Percentiles rank a stretch among this genome's conserved stretches.
Evolutionary conservation across 2,329 filamentous ascomycete genomes (phyloP).

Genomic region (Coniella lustricola): DNA sequence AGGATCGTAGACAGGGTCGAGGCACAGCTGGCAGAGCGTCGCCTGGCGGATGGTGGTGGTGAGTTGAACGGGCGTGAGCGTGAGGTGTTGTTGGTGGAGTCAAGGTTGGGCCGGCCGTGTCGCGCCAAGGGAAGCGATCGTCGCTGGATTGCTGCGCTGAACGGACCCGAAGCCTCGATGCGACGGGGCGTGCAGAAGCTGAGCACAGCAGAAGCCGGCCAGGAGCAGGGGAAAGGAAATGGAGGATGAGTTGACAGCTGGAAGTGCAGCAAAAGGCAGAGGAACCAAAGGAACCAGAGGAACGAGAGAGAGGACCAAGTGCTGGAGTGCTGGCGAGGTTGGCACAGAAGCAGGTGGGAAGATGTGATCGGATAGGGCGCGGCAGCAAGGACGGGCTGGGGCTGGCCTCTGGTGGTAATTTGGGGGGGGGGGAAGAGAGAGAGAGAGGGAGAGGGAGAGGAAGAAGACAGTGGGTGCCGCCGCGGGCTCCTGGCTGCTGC

Average conservation of each 20-base stretch:
- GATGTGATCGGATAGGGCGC: background rate
- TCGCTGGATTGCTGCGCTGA: constrained; percentile 6
- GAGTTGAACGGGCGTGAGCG: no score
- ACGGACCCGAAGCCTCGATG: background rate
- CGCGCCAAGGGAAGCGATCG: constrained; percentile 12
- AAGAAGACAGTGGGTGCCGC: no score
- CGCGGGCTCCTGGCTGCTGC: no score
- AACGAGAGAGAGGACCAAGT: constrained; percentile 1
- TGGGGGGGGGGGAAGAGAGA: no score
- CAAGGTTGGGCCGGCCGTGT: background rate
- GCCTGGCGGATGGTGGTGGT: no score
- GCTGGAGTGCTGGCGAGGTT: no score
- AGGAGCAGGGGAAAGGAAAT: constrained; percentile 13
- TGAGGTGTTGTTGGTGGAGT: background rate
- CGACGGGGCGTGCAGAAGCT: constrained; percentile 11
- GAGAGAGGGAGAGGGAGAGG: background rate
- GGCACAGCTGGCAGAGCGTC: constrained; percentile 1
- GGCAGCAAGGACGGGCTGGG: background rate
- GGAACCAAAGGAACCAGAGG: no score
- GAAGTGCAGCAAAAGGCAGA: constrained; percentile 6
- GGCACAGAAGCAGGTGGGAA: background rate
- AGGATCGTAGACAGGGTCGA: constrained; percentile 12
- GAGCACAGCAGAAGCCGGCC: constrained; percentile 9
- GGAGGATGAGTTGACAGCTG: constrained; percentile 5
- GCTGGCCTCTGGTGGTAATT: no score